A percentile compares a stretch with the other conserved stretches of the same genome.
Evolutionary conservation across 139 green algal species (phyloP).

Genomic region (Klebsormidium nitens): DNA sequence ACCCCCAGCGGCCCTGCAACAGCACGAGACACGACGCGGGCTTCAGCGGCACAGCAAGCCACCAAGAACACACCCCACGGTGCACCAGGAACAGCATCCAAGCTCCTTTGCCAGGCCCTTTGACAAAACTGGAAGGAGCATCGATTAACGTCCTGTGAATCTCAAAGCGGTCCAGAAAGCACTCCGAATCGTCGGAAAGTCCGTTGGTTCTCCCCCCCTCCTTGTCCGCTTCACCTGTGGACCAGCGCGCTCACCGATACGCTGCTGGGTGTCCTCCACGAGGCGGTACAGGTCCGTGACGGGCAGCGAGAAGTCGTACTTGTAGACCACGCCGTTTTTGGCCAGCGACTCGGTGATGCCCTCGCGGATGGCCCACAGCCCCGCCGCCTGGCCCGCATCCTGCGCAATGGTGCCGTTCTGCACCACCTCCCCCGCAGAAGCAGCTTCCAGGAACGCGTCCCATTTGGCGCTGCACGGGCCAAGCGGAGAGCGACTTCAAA

Average conservation of each 20-base stretch:
- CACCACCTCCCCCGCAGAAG: conserved; percentile 33
- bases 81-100: no score
- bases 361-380: conserved; percentile 86
- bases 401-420: conserved; percentile 54
- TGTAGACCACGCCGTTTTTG: conserved; percentile 56
- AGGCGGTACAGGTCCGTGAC: conserved; percentile 69
- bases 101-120: no score
- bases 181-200: no score
- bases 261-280: conserved; percentile 61
- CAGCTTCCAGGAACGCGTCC: conserved; percentile 34
- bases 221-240: neutral
- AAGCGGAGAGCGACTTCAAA: no score
- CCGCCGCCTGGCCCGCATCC: conserved; percentile 56
- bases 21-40: no score
- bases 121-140: no score
- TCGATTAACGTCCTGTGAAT: no score
- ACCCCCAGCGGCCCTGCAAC: conserved; percentile 20
- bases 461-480: conserved; percentile 26
- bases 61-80: no score
- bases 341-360: conserved; percentile 75
- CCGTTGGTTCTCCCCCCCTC: no score
- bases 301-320: conserved; percentile 80
- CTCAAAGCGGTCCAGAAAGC: no score
- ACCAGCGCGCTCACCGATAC: conserved; percentile 12
- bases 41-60: neutral